phyloP scores from a whole-genome alignment of 176 grass and related monocot species.

The Chloris gayana region DNA sequence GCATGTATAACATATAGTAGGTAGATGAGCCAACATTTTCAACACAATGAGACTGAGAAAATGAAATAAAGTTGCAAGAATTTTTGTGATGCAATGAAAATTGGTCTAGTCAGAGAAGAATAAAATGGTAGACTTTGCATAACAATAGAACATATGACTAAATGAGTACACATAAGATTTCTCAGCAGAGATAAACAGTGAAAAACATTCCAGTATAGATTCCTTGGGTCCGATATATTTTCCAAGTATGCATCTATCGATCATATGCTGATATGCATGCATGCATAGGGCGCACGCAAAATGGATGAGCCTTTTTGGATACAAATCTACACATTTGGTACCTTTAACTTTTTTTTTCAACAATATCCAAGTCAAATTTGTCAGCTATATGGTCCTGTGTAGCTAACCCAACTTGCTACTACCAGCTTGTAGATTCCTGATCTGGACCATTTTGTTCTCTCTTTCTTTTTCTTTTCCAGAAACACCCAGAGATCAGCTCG shows the following conservation, averaged over 20 bases:
- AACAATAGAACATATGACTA: background rate
- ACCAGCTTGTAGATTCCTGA: constrained; percentile 29
- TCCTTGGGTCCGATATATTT: constrained; percentile 27
- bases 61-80: no score
- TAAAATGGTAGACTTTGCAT: no score
- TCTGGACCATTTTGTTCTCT: background rate
- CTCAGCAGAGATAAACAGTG: background rate
- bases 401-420: background rate
- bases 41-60: no score
- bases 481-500: constrained; percentile 2
- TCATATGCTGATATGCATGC: background rate
- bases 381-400: background rate
- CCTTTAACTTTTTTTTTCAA: background rate
- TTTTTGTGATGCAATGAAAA: no score
- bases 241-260: background rate
- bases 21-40: no score
- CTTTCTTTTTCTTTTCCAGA: background rate
- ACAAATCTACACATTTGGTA: background rate
- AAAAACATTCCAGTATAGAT: background rate
- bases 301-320: background rate
- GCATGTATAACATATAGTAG: no score
- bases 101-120: no score
- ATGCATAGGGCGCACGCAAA: background rate
- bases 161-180: background rate
- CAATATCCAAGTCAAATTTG: background rate